A percentile compares a stretch with the other conserved stretches of the same genome.
Conservation (phyloP, 306 rosid genomes). For the Vicia faba region DNA sequence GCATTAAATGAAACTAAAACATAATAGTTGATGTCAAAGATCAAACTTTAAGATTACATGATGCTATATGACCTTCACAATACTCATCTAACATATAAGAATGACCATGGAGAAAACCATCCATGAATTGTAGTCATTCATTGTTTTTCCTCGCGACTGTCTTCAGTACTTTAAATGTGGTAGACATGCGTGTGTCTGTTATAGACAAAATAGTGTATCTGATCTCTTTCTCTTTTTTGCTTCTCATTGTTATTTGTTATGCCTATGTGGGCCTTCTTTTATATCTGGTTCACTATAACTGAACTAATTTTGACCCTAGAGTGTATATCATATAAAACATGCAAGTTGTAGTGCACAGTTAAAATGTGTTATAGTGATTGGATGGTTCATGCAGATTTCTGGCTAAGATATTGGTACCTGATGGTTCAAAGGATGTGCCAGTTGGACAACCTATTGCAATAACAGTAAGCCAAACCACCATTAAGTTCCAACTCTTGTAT, state of each 20-base stretch:
- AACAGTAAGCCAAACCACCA: constrained; percentile 55
- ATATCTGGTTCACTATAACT: neutral
- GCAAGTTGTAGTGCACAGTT: constrained; percentile 28
- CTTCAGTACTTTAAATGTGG: constrained; percentile 9
- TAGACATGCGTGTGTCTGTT: constrained; percentile 2
- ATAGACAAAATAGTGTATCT: neutral
- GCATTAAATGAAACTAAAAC: constrained; percentile 3
- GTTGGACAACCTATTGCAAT: constrained; percentile 93
- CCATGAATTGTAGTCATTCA: constrained; percentile 12
- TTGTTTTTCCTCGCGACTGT: constrained; percentile 23
- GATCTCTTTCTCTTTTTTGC: neutral
- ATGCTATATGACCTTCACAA: constrained; percentile 17
- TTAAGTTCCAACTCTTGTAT: constrained; percentile 38
- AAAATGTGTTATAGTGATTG: constrained; percentile 36
- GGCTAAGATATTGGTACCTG: constrained; percentile 92
- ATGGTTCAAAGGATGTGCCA: constrained; percentile 87
- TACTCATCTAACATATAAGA: constrained; percentile 16
- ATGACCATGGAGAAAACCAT: constrained; percentile 15
- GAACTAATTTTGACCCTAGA: constrained; percentile 30
- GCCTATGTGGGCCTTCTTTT: neutral
- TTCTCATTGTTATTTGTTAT: neutral
- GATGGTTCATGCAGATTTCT: constrained; percentile 63
- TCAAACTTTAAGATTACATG: constrained; percentile 8
- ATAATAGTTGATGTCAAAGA: neutral
- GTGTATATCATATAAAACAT: constrained; percentile 20